A percentile compares a stretch with the other conserved stretches of the same genome.
Conservation (phyloP, 202 grass and related monocot species). For the Musa balbisiana region DNA sequence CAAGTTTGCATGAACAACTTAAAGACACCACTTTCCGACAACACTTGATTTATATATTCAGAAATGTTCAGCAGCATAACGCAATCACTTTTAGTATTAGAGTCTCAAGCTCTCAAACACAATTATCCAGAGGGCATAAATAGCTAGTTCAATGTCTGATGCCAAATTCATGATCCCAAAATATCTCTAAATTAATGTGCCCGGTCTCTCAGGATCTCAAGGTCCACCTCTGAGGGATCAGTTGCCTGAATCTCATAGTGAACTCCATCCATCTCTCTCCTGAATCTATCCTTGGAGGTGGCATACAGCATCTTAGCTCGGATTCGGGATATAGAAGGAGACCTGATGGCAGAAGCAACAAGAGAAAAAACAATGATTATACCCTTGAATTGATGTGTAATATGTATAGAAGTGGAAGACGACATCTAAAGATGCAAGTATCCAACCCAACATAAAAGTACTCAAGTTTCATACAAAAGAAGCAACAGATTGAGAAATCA, state of each 20-base stretch:
- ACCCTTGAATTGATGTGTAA: neutral
- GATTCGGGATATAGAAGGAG: neutral
- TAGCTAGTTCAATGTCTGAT: neutral
- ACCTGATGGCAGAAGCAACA: neutral
- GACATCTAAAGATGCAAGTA: too few species aligned
- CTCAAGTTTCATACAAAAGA: neutral
- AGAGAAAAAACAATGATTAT: neutral
- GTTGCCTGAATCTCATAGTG: conserved; percentile 7
- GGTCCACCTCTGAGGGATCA: neutral
- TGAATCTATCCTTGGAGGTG: conserved; percentile 2
- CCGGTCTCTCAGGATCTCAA: neutral
- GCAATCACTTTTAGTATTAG: too few species aligned
- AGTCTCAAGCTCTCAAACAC: neutral
- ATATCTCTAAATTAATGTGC: neutral
- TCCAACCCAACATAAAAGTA: too few species aligned
- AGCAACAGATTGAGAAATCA: too few species aligned
- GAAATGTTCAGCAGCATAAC: too few species aligned
- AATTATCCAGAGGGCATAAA: neutral
- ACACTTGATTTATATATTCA: neutral
- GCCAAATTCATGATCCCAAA: neutral
- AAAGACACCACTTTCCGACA: neutral
- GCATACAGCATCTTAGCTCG: conserved; percentile 7
- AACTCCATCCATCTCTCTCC: conserved; percentile 1
- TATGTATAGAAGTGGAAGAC: too few species aligned
- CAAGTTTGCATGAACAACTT: neutral